A percentile compares a stretch with the other conserved stretches of the same genome.
Conservation (phyloP, 164 flowering plant species). For the Dillenia turbinata region DNA sequence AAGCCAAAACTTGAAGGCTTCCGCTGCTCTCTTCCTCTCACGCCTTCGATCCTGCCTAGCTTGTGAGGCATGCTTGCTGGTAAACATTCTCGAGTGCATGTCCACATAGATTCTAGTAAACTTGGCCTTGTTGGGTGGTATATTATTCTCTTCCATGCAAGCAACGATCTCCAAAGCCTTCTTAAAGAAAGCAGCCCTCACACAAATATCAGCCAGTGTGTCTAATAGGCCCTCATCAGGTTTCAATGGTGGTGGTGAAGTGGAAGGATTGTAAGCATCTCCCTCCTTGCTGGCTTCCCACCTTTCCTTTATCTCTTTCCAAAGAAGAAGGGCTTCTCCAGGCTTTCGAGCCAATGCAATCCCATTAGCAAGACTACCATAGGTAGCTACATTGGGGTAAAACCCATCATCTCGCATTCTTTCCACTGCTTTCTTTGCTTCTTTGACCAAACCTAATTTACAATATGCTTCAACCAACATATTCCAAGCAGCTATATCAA, state of each 20-base stretch:
- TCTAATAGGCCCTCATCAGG: slow-evolving; percentile 90
- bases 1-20: slow-evolving; percentile 97
- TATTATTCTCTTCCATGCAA: slow-evolving; percentile 93
- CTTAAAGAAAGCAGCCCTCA: slow-evolving; percentile 86
- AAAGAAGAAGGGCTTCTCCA: slow-evolving; percentile 88
- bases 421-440: slow-evolving; percentile 60
- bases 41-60: slow-evolving; percentile 80
- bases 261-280: slow-evolving; percentile 17
- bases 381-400: slow-evolving; percentile 74
- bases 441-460: slow-evolving; percentile 67
- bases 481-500: slow-evolving; percentile 88
- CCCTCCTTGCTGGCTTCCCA: slow-evolving; percentile 25
- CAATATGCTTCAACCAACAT: slow-evolving; percentile 90
- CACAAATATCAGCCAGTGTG: slow-evolving; percentile 86
- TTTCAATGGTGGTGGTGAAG: slow-evolving; percentile 45
- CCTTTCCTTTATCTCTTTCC: slow-evolving; percentile 92
- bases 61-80: slow-evolving; percentile 95
- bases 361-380: slow-evolving; percentile 88
- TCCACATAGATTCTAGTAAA: slow-evolving; percentile 82
- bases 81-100: slow-evolving; percentile 98
- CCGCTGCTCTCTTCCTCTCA: slow-evolving; percentile 89
- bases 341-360: slow-evolving; percentile 84
- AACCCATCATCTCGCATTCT: slow-evolving; percentile 71
- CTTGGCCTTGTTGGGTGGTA: slow-evolving; percentile 85
- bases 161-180: slow-evolving; percentile 94